A percentile compares a stretch with the other conserved stretches of the same genome.
These are phyloP conservation scores for Fusarium oligoseptatum DNA, from an alignment of 2,329 filamentous ascomycete genomes.

Conservation along the genomic window DNA sequence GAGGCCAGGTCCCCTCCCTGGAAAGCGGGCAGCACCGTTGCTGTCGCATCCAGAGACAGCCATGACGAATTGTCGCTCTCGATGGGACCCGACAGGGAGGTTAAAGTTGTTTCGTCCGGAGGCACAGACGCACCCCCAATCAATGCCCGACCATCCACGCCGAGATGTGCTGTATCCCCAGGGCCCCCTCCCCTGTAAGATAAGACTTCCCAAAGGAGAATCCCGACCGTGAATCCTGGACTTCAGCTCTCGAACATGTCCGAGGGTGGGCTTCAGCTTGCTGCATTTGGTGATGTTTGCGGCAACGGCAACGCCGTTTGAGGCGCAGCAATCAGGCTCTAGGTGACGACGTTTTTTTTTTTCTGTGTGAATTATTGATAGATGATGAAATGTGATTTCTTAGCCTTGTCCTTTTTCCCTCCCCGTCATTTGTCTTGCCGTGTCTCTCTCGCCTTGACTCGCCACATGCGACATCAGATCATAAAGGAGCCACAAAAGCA, in stretches of 20 bases:
- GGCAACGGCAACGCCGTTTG: conserved; percentile 12
- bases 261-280: neutral
- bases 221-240: conserved; percentile 12
- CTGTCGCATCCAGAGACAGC: neutral
- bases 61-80: neutral
- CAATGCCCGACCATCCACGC: neutral
- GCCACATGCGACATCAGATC: neutral
- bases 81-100: conserved; percentile 14
- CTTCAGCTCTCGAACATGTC: neutral
- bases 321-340: neutral
- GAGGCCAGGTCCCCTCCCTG: neutral
- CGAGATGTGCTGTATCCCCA: neutral
- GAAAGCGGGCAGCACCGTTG: neutral
- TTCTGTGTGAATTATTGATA: neutral
- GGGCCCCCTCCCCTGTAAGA: neutral
- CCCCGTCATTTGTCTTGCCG: neutral
- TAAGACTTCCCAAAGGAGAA: conserved; percentile 11
- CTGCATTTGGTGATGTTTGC: neutral
- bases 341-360: neutral
- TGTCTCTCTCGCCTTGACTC: conserved; percentile 4
- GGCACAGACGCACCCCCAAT: neutral
- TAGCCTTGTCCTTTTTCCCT: neutral
- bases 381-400: conserved; percentile 1
- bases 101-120: conserved; percentile 20
- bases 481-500: conserved; percentile 1